These are phyloP conservation scores for Sporothrix phasma DNA, from an alignment of 2,329 filamentous ascomycete genomes.

Conservation along the genomic window DNA sequence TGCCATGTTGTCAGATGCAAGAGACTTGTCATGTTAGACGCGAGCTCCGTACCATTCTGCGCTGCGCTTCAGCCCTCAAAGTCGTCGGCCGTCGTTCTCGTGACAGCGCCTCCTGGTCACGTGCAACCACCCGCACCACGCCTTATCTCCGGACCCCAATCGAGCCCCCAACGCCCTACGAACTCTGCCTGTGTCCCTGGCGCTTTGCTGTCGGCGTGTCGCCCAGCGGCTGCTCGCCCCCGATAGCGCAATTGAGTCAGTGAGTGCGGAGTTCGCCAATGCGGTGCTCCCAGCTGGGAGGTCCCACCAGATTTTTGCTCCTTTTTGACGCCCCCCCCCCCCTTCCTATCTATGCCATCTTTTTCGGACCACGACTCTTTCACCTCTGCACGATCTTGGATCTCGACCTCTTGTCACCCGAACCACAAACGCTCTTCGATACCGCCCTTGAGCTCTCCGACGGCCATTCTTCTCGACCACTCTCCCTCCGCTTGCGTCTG, in stretches of 20 bases:
- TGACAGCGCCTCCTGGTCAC: neutral
- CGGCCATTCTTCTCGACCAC: neutral
- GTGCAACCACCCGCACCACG: neutral
- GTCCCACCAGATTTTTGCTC: slow-evolving; percentile 6
- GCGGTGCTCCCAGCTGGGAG: neutral
- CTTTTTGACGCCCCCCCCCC: neutral
- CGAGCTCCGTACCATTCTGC: too few relatives aligned
- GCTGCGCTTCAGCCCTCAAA: too few relatives aligned
- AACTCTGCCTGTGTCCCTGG: neutral
- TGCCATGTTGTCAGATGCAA: too few relatives aligned
- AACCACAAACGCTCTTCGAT: neutral
- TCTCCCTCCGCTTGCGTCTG: neutral
- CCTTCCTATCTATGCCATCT: neutral
- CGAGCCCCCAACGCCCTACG: neutral
- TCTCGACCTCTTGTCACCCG: neutral
- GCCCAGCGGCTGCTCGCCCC: neutral
- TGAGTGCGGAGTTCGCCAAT: neutral
- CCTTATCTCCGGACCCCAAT: slow-evolving; percentile 11
- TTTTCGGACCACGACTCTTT: neutral
- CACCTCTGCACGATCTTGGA: neutral
- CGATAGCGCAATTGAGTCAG: slow-evolving; percentile 4
- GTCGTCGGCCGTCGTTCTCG: neutral
- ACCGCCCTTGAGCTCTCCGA: neutral
- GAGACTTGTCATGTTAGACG: too few relatives aligned
- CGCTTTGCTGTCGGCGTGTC: neutral